Evolutionary conservation across 202 grass and related monocot species (phyloP), one percentile per base, ranked within the genome.

Genomic region (Musa balbisiana): DNA sequence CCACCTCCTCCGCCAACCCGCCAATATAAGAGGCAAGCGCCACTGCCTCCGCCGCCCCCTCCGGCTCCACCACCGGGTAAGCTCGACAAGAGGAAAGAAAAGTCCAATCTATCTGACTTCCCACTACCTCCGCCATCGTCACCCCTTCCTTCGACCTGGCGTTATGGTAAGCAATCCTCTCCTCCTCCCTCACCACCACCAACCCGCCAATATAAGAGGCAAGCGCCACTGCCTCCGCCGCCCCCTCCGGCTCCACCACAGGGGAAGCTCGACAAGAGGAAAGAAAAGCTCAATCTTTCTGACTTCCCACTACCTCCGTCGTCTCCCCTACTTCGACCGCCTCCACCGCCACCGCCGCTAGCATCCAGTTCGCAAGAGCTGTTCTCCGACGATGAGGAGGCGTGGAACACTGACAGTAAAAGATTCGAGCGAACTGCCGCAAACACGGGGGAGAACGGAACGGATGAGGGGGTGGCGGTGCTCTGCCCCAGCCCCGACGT

Each of bases 401-500:
- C 9, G 53, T 13, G 9, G 3, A 26, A 33, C 50, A 54, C 9
- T 1, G 52, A n/a, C n/a, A 73, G 55, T 50, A 25, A 64, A 71
- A 64, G 63, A 76, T 78, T 67, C 73, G 8, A 17, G 10, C 73
- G 86, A 33, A 79, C 64, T 3, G 73, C 83, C 54, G 79, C 76
- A 17, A 21, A 55, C 1, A 33, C 4, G 23, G 69, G 33, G 63
- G 55, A 52, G 26, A 74, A 81, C 22, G 53, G 20, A 53, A 54
- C 62, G 12, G 80, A 72, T 1, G 73, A 76, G 20, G 62, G 82
- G 52, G 75, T 73, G 64, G 76, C 87, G 49, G 80, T 81, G 16
- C 88, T 83, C 84, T 99, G 95, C 78, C 74, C 85, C 69, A 99
- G 95, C 82, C 95, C 95, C 2, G 95, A 99, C 81, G 95, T 99